Base-by-base conservation (phyloP, 1,139 yeast genomes). In the Sporopachydermia cereana region DNA sequence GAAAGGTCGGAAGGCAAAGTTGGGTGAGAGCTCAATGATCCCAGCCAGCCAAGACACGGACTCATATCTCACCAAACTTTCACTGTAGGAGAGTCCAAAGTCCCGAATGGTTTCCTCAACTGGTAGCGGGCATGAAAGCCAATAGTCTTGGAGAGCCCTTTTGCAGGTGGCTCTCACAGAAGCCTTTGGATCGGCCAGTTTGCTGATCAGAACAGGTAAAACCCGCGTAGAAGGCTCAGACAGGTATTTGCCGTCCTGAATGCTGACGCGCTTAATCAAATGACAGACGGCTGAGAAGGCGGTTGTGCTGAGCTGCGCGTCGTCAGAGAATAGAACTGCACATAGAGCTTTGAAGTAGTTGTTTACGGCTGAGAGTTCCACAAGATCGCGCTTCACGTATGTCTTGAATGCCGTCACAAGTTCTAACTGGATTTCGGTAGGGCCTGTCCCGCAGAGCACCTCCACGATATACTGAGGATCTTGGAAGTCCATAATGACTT, bases 241-340 rank as follows among this genome's bases (percentile, higher is more conserved):
- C 42, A 88, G 66, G 1, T 72, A 66, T 1, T 71, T 68, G 1
- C 77, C 69, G 51, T 83, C 80, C 62, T 85, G 96, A 60, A 80
- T 76, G 45, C 84, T 77, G 2, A 84, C 77, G 18, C 96, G 68
- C 54, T 84, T 84, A 24, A 84, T 75, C 43, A 86, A 63, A 57
- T 86, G 91, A 49, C 89, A 82, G 9, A 84, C 61, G 9, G 86
- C 73, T 14, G 85, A 77, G 57, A 84, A 84, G 1, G 83, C 72
- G 36, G 68, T 55, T 0, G 69, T 56, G 49, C 68, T 67, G 22
- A 78, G 65, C n/a, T 69, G 63, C 24, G 61, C 49, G 43, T 70
- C 72, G 2, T 61, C 56, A 1, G 69, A 61, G 47, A 69, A 67
- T 41, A 68, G 65, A 1, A 77, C 79, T 7, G 66, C 53, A 14